Base-by-base conservation (phyloP, 352 stramenopile species). In the Pythium vanterpoolii region DNA sequence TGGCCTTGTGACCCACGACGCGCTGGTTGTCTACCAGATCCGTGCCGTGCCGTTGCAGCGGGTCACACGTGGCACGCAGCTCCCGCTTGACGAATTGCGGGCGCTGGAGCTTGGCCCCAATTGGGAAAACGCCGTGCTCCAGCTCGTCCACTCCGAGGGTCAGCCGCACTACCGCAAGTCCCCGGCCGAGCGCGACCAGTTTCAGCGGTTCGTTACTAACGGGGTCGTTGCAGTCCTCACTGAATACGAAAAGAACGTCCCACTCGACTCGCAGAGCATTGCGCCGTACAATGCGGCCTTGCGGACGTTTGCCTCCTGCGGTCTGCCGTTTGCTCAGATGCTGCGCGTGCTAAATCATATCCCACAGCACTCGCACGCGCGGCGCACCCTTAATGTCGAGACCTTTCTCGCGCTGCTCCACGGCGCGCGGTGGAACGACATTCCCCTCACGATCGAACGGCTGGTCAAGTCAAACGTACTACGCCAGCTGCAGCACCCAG, bases 131-230 rank as follows among this genome's bases (percentile, higher is more conserved):
- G 65, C 77, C 51, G 48, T 89, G 60, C 72, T 90, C 38, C 69
- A 77, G 46, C 64, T 92, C 39, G 60, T 87, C 23, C 71, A 74
- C 40, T 60, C 66, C 13, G 82, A 92, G 39, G 62, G 81, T 36
- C 61, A 71, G n/a, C 74, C 79, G 19, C 62, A 87, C 50, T 71
- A 87, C 65, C 78, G 77, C 38, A 87, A 86, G 71, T 83, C 79
- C 14, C 38, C 67, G 5, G 57, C 68, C 36, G 79, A 90, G 43
- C 73, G 78, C 45, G 47, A 60, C 27, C 58, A 73, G 7, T 86
- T 88, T 62, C 77, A 83, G 18, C 21, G 67, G 21, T 36, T 66
- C 19, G 62, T 91, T 21, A 57, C 80, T 36, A 28, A 60, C 1
- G 76, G 76, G 5, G 58, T 92, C 13, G 64, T 81, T 49, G 27